Evolutionary conservation across 257 asterid genomes (phyloP).

Genomic region (Ballota nigra): DNA sequence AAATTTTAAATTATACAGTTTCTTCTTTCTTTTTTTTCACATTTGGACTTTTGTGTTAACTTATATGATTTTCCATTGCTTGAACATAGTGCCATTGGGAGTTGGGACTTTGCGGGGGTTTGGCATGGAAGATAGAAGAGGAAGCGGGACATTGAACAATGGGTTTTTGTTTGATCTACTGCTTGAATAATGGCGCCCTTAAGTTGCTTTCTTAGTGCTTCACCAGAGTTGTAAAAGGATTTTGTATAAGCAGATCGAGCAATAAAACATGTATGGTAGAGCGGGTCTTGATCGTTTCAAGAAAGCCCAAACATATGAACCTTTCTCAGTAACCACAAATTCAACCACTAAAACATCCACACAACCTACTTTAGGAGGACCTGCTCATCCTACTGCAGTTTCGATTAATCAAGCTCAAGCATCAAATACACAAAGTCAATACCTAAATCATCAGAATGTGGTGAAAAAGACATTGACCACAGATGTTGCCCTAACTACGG

Average conservation of each 20-base stretch:
- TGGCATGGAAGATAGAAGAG: constrained; percentile 24
- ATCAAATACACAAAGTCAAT: constrained; percentile 39
- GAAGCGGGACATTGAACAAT: constrained; percentile 11
- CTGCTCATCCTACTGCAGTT: constrained; percentile 27
- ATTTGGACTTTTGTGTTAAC: background rate
- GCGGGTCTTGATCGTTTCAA: constrained; percentile 90
- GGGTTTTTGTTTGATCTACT: constrained; percentile 16
- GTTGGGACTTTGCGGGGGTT: constrained; percentile 22
- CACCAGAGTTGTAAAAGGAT: constrained; percentile 10
- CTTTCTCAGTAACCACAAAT: constrained; percentile 63
- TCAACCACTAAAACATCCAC: constrained; percentile 39
- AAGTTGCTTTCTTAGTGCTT: constrained; percentile 15
- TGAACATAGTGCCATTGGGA: constrained; percentile 16
- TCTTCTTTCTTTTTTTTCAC: background rate
- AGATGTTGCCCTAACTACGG: constrained; percentile 37
- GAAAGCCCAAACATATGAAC: constrained; percentile 85
- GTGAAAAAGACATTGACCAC: constrained; percentile 35
- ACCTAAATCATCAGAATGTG: constrained; percentile 35
- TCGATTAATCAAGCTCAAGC: constrained; percentile 40
- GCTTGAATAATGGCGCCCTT: constrained; percentile 10
- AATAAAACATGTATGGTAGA: constrained; percentile 76
- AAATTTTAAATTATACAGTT: background rate
- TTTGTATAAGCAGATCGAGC: constrained; percentile 19
- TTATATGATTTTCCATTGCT: constrained; percentile 12
- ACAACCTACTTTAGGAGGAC: constrained; percentile 25